A percentile compares a stretch with the other conserved stretches of the same genome.
Evolutionary conservation across 768 basidiomycete species (phyloP).

Genomic region (Strobilomyces echinocephalus): DNA sequence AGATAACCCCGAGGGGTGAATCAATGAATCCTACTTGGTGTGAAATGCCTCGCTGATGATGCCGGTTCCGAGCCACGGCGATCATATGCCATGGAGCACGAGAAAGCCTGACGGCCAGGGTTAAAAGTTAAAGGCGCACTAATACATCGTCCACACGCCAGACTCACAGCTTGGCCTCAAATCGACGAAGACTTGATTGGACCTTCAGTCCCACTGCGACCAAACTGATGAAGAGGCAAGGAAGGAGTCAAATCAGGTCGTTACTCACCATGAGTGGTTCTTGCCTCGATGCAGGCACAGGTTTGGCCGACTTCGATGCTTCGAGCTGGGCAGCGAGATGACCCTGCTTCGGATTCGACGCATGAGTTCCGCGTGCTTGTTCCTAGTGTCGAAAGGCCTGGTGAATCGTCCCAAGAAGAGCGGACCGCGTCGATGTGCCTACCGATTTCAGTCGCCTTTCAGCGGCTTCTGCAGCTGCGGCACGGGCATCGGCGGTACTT

Average conservation of each 20-base stretch:
- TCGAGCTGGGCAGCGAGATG: slow-evolving; percentile 40
- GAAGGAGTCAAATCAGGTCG: slow-evolving; percentile 13
- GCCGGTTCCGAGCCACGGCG: slow-evolving; percentile 33
- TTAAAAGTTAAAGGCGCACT: slow-evolving; percentile 13
- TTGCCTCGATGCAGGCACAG: slow-evolving; percentile 36
- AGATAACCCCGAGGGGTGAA: slow-evolving; percentile 31
- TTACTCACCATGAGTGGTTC: slow-evolving; percentile 43
- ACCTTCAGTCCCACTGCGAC: slow-evolving; percentile 40
- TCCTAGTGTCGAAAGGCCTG: slow-evolving; percentile 26
- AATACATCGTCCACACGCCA: slow-evolving; percentile 20
- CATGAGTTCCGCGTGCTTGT: slow-evolving; percentile 39
- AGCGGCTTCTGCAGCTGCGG: slow-evolving; percentile 59
- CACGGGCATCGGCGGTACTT: slow-evolving; percentile 40
- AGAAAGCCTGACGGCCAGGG: slow-evolving; percentile 32
- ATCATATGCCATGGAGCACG: slow-evolving; percentile 30
- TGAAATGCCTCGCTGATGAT: slow-evolving; percentile 20
- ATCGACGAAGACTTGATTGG: slow-evolving; percentile 22
- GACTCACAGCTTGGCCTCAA: slow-evolving; percentile 21
- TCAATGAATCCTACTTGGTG: slow-evolving; percentile 24
- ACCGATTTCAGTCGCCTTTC: slow-evolving; percentile 56
- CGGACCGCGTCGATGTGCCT: slow-evolving; percentile 24
- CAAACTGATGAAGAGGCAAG: slow-evolving; percentile 26
- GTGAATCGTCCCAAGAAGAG: slow-evolving; percentile 24
- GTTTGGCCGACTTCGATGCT: slow-evolving; percentile 34
- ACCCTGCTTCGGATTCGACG: slow-evolving; percentile 44